Evolutionary conservation across 164 flowering plant genomes (phyloP), one percentile per base, ranked within the genome.

Genomic region (Tetrastigma voinierianum): DNA sequence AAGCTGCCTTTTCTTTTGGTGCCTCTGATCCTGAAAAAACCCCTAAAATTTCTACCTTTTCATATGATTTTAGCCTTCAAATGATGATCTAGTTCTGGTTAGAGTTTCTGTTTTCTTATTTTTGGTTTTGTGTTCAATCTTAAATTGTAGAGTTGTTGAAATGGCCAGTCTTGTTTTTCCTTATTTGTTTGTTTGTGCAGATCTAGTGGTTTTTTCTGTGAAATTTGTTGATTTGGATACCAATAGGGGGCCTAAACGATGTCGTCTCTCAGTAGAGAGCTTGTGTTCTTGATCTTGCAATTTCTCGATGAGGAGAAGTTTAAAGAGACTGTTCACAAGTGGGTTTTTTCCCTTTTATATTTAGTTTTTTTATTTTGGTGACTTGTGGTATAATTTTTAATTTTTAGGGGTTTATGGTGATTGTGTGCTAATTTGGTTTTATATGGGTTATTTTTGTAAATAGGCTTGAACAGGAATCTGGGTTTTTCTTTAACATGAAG

Each of bases 381-480:
- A 1, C 8, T 9, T 58, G 21, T 68, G 56, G 4, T 24, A 45
- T 13, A 47, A 14, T 57, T 9, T 17, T 18, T 1, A 57, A 46
- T 20, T 16, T 18, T 19, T 51, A 19, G 5, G 17, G 7, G 9
- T 60, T 61, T 66, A 25, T 5, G 1, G 13, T 66, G n/a, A 2
- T 69, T 21, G 1, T 71, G 49, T 67, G 1, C 2, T 77, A 14
- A 53, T 51, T 73, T 53, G 70, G 19, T 40, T 54, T 67, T 23
- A 3, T 32, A 3, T 61, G 46, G 52, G 64, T 73, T 49, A 7
- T 44, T 70, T 24, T 73, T 10, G 18, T 24, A 18, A 18, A 44
- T 71, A 90, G 96, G 81, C 78, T 90, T 60, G 98, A 93, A 55
- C 90, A 90, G 74, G 98, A 93, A 73, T 90, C 98, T 32, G 96